A percentile compares a stretch with the other conserved stretches of the same genome.
phyloP scores from a whole-genome alignment of 805 yeast genomes.

The Sungouiella thailandica region DNA sequence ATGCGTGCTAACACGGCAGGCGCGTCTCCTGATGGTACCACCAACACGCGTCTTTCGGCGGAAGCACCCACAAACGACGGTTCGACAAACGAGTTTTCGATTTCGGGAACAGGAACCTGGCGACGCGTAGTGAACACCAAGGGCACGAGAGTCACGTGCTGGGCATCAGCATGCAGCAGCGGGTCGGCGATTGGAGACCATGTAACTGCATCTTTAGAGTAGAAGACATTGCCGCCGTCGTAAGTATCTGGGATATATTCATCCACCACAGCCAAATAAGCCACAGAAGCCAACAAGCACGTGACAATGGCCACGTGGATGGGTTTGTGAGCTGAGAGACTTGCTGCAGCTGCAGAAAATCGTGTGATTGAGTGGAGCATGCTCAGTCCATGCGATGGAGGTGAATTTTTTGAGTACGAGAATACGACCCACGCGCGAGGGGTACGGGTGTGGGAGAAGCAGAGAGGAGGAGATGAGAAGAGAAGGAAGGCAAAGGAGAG shows the following conservation, averaged over 20 bases:
- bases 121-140: conserved; percentile 50
- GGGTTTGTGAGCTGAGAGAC: conserved; percentile 71
- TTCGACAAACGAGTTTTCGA: conserved; percentile 34
- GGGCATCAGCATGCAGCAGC: conserved; percentile 36
- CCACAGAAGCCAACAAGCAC: conserved; percentile 69
- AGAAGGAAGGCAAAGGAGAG: too few species aligned
- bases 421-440: too few species aligned
- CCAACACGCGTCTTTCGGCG: conserved; percentile 39
- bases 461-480: too few species aligned
- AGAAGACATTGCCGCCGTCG: conserved; percentile 26
- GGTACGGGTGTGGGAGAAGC: too few species aligned
- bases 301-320: conserved; percentile 77
- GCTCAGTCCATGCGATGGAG: too few species aligned
- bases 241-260: conserved; percentile 52
- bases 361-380: conserved; percentile 29
- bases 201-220: conserved; percentile 26
- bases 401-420: too few species aligned
- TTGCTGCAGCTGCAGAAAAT: conserved; percentile 41
- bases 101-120: conserved; percentile 34
- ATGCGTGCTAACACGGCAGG: conserved; percentile 19
- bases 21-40: conserved; percentile 27
- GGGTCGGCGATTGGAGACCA: conserved; percentile 50
- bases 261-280: conserved; percentile 72
- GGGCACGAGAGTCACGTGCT: conserved; percentile 49
- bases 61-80: conserved; percentile 25